Base-by-base conservation (phyloP, 257 asterid species). In the Paulownia fortunei region DNA sequence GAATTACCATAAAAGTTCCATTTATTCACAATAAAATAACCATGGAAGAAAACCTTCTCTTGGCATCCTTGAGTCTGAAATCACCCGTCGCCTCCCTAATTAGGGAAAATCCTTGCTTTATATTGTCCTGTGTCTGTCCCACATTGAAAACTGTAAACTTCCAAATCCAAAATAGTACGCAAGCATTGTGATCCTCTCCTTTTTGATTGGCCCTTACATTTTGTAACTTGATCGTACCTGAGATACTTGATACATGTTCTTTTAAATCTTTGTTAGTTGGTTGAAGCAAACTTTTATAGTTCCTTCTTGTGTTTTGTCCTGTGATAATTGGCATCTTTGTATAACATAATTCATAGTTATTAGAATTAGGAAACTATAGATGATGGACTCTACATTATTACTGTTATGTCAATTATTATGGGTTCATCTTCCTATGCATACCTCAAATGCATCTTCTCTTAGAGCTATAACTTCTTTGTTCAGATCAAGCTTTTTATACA, bases 361-460 rank as follows among this genome's bases (percentile, higher is more conserved):
- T 37, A 37, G 12, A 24, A 51, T 51, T 39, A 37, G 58, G 46
- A 78, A 30, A 63, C 52, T 61, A 16, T 37, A 51, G 32, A 46
- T 54, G 39, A 16, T 34, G 8, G 47, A n/a, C 21, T 80, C 49
- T 51, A 60, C 56, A 23, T 10, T 30, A 24, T 42, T 47, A 5
- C 63, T 80, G 67, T 60, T 55, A 36, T 44, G 54, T 8, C 49
- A 68, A 24, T 15, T 41, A 6, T 34, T 62, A 21, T 61, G 68
- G 13, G 49, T 68, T 67, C 26, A 42, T 56, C 18, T 72, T 75
- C 64, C 63, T 9, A 12, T 52, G n/a, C 68, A 49, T 59, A 32
- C 9, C 36, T 60, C 56, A 47, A 26, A 51, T 42, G 72, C 52
- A 36, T 68, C 11, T 10, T 58, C 0, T 8, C 55, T 39, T 24